Conservation (phyloP, 2,329 filamentous ascomycete species). For the Cytospora piceicola region DNA sequence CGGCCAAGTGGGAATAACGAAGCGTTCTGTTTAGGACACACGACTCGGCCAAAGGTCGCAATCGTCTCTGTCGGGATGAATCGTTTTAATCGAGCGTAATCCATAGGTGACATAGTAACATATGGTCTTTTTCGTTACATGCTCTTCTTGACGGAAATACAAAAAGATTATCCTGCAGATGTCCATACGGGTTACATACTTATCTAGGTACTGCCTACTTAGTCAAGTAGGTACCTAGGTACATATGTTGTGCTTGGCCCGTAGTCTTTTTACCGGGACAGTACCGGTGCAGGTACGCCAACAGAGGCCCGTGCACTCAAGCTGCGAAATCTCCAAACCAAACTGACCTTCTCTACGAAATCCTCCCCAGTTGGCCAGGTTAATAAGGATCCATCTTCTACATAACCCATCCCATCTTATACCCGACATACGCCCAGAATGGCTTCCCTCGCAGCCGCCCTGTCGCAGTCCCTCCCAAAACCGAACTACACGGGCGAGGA, state of each 20-base stretch:
- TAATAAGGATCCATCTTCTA: constrained; percentile 12
- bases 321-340: constrained; percentile 14
- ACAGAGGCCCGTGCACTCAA: constrained; percentile 25
- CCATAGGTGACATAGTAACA: too few relatives aligned
- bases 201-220: too few relatives aligned
- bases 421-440: constrained; percentile 47
- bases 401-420: constrained; percentile 7
- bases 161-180: too few relatives aligned
- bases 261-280: neutral
- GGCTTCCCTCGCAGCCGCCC: constrained; percentile 70
- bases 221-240: too few relatives aligned
- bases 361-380: neutral
- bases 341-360: neutral
- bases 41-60: neutral
- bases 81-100: neutral
- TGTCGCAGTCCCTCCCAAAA: constrained; percentile 81
- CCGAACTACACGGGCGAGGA: constrained; percentile 90
- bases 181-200: too few relatives aligned
- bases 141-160: neutral
- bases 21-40: neutral
- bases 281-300: neutral
- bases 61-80: neutral
- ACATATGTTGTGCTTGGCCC: neutral
- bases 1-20: neutral
- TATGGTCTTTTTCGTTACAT: too few relatives aligned